A percentile compares a stretch with the other conserved stretches of the same genome.
Conservation (phyloP, 2,329 filamentous ascomycete species). For the Aspergillus hiratsukae region DNA sequence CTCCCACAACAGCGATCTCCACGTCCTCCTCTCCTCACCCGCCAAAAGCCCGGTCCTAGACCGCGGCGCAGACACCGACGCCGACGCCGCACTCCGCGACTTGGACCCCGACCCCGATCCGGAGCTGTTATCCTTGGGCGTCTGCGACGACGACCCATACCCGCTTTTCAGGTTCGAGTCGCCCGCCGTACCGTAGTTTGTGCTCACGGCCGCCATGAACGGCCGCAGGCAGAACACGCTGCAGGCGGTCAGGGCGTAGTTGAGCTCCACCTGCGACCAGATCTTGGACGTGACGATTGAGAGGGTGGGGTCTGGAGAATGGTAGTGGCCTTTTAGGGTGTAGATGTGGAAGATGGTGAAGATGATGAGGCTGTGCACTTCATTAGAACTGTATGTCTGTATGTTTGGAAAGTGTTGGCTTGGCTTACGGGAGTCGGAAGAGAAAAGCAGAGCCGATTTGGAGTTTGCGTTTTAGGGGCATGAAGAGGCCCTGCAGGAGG, state of each 20-base stretch:
- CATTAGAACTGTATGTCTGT: too few species aligned
- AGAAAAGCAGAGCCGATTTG: conserved; percentile 31
- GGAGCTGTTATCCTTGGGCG: conserved; percentile 15
- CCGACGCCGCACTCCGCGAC: neutral
- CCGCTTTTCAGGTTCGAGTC: conserved; percentile 26
- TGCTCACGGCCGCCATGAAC: conserved; percentile 35
- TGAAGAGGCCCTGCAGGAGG: conserved; percentile 30
- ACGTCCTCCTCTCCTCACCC: neutral
- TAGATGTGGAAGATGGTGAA: conserved; percentile 34
- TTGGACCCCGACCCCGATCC: conserved; percentile 2
- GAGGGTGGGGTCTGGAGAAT: conserved; percentile 32
- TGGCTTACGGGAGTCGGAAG: conserved; percentile 35
- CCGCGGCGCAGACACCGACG: neutral
- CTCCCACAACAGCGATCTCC: neutral
- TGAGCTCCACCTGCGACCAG: conserved; percentile 34
- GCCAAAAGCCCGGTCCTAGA: neutral
- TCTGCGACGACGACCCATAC: conserved; percentile 16
- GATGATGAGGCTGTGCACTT: conserved; percentile 27
- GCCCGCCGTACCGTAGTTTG: conserved; percentile 32
- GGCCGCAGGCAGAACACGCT: conserved; percentile 35
- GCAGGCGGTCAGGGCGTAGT: conserved; percentile 34
- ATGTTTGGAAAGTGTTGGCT: too few species aligned
- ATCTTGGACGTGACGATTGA: conserved; percentile 29
- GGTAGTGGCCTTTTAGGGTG: conserved; percentile 24
- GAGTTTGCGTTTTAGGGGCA: conserved; percentile 29